Percentiles rank a stretch among this genome's conserved stretches.
These are phyloP conservation scores for Penicillium palitans DNA, from an alignment of 2,329 filamentous ascomycete species.

Conservation along the genomic window DNA sequence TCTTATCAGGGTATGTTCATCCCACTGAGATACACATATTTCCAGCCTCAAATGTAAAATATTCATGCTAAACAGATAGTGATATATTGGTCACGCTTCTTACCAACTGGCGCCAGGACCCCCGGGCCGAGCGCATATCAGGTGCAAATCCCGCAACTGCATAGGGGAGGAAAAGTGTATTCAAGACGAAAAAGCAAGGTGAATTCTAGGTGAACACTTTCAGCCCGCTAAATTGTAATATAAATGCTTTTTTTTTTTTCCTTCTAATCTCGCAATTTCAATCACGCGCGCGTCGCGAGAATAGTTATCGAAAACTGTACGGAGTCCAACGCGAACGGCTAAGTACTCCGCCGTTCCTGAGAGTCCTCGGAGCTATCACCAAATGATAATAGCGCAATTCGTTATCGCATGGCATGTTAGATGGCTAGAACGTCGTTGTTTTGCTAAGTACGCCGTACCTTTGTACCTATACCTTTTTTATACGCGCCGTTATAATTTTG, in stretches of 20 bases:
- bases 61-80: conserved; percentile 18
- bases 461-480: background rate
- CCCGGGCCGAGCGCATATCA: conserved; percentile 28
- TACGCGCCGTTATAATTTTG: background rate
- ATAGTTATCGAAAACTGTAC: background rate
- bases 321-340: conserved; percentile 9
- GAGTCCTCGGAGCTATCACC: conserved; percentile 2
- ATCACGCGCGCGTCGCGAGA: conserved; percentile 12
- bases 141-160: conserved; percentile 24
- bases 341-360: conserved; percentile 14
- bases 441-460: background rate
- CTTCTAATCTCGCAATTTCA: background rate
- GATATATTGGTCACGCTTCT: conserved; percentile 28
- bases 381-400: conserved; percentile 11
- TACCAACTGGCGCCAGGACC: conserved; percentile 25
- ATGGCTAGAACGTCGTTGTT: background rate
- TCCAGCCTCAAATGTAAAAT: background rate
- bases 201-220: background rate
- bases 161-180: background rate
- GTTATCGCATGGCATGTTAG: conserved; percentile 14
- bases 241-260: background rate
- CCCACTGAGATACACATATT: background rate
- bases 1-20: conserved; percentile 6
- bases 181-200: conserved; percentile 6
- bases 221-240: too few relatives aligned